Conservation (phyloP, 202 grass and related monocot genomes). For the Setaria viridis region DNA sequence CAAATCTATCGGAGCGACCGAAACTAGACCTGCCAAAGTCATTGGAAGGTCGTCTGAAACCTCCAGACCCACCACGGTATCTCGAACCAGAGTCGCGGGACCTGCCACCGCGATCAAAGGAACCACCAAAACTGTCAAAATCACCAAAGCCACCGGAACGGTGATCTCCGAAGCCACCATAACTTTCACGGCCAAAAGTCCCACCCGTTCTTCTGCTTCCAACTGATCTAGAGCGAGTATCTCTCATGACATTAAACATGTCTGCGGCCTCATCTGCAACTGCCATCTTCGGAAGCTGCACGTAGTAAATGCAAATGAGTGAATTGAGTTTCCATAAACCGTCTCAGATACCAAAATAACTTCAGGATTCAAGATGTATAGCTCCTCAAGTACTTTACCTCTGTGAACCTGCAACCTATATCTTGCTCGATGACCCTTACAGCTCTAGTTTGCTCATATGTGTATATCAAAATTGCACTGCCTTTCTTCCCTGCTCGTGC, state of each 20-base stretch:
- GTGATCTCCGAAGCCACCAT: constrained; percentile 42
- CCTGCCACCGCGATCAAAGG: constrained; percentile 39
- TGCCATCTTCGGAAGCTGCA: constrained; percentile 74
- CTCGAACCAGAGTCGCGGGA: constrained; percentile 46
- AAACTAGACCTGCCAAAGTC: constrained; percentile 52
- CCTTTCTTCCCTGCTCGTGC: constrained; percentile 93
- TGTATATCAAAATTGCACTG: constrained; percentile 77
- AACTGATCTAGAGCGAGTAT: constrained; percentile 47
- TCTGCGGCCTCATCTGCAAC: constrained; percentile 58
- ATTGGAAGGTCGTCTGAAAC: constrained; percentile 53
- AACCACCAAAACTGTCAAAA: constrained; percentile 34
- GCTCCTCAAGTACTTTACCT: constrained; percentile 53
- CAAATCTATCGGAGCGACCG: constrained; percentile 48
- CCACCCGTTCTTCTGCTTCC: constrained; percentile 47
- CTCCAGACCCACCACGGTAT: constrained; percentile 43
- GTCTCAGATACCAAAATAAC: neutral
- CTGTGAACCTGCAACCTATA: constrained; percentile 78
- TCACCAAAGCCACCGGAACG: constrained; percentile 41
- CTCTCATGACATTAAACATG: constrained; percentile 62
- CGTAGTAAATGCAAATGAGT: constrained; percentile 27
- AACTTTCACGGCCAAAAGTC: constrained; percentile 47
- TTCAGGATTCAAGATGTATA: constrained; percentile 31
- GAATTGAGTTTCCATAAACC: constrained; percentile 14
- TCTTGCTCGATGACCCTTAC: constrained; percentile 86
- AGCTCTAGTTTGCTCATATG: constrained; percentile 67